Evolutionary conservation across 2,329 filamentous ascomycete genomes (phyloP), one percentile per base, ranked within the genome.

Genomic region (Arthrobotrys megalospora): DNA sequence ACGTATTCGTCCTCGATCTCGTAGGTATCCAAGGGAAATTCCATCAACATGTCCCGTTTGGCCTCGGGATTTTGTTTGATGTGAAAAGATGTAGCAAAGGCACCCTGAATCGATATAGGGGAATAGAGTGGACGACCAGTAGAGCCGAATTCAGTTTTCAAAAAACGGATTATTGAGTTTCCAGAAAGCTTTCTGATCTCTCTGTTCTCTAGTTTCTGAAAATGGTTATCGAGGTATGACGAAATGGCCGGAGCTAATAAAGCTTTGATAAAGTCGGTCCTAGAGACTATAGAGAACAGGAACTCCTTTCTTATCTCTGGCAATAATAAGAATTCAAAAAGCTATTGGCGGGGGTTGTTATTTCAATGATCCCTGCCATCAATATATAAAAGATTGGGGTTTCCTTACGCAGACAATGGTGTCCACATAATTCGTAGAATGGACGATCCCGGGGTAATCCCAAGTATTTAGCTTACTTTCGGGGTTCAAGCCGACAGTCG

Each of bases 221-320:
- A 28, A 28, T n/a, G 12, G 14, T 32, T 10, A 32, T 62, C 38
- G 16, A 62, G 55, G n/a, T 62, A 14, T 1, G 55, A 62, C 14
- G 38, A 32, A 62, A 62, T 8, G 36, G 8, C 8, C 11, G 55
- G 36, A 21, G n/a, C 38, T 28, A 45, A 28, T 45, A 62, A 28
- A 11, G 32, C 19, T 45, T 62, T 62, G 36, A 62, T 45, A 62
- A 62, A 62, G 7, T 62, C 55, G 16, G 55, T 62, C 45, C 36
- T 43, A 2, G 55, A 62, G 55, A 45, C 12, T 14, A n/a, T 2
- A 16, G 24, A 38, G 7, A 11, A n/a, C 5, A 10, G 19, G 34
- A 62, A 55, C n/a, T n/a, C 36, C 19, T 19, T 43, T 45, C 34
- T 45, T 19, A 62, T 45, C n/a, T 62, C 55, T n/a, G 45, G 8